Percentiles rank a stretch among this genome's conserved stretches.
Evolutionary conservation across 306 rosid species (phyloP).

Genomic region (Boehmeria nivea): DNA sequence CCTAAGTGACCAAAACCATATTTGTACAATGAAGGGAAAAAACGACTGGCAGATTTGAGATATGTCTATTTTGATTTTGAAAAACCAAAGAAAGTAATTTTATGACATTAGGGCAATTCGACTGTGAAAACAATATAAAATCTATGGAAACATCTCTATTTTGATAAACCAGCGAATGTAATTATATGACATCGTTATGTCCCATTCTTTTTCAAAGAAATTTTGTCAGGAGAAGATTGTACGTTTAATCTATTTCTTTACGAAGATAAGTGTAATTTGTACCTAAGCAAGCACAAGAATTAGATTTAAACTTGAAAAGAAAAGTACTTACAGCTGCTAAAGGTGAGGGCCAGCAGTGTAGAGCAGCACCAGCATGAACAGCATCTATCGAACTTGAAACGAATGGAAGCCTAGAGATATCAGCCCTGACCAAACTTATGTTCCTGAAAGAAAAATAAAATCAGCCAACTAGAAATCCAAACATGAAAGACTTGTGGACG

Average conservation of each 20-base stretch:
- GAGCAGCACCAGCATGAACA: slow-evolving; percentile 93
- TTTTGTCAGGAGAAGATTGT: too few relatives aligned
- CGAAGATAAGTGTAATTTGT: too few relatives aligned
- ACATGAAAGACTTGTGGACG: not conserved
- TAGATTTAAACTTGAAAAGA: slow-evolving; percentile 17
- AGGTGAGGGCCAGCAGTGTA: slow-evolving; percentile 98
- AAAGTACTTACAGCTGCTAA: slow-evolving; percentile 62
- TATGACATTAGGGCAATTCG: too few relatives aligned
- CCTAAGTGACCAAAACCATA: slow-evolving; percentile 37
- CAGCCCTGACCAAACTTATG: slow-evolving; percentile 76
- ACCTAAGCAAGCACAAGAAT: slow-evolving; percentile 15
- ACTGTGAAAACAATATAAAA: too few relatives aligned
- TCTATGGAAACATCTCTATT: too few relatives aligned
- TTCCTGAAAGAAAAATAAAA: slow-evolving; percentile 36
- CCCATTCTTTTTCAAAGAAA: not conserved
- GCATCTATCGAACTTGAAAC: slow-evolving; percentile 82
- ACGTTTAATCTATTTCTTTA: too few relatives aligned
- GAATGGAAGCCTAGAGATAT: slow-evolving; percentile 87
- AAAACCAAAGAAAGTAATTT: too few relatives aligned
- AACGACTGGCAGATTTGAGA: too few relatives aligned
- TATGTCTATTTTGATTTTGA: too few relatives aligned
- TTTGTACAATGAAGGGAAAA: too few relatives aligned
- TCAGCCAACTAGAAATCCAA: slow-evolving; percentile 18
- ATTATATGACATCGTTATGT: not conserved
- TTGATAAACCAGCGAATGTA: too few relatives aligned